phyloP scores from a whole-genome alignment of 345 rosid species.

The Heritiera littoralis region DNA sequence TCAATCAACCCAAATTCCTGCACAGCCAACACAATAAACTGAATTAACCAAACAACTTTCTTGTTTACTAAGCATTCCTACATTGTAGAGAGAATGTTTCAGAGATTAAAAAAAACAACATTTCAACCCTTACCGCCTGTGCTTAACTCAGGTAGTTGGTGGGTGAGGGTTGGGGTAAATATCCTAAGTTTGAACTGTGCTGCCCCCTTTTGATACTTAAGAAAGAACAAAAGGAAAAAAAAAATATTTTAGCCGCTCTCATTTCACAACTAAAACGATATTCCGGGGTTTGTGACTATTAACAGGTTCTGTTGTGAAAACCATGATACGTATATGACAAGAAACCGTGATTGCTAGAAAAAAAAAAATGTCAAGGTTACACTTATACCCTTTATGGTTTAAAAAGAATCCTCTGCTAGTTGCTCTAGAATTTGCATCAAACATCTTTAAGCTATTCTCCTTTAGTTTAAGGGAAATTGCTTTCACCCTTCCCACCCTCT shows the following conservation, averaged over 20 bases:
- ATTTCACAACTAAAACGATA: background rate
- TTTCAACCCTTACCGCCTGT: background rate
- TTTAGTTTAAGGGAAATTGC: background rate
- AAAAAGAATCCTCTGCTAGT: background rate
- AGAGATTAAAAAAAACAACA: background rate
- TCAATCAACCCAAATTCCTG: conserved; percentile 97
- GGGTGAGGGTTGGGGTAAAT: background rate
- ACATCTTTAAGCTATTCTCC: background rate
- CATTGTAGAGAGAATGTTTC: background rate
- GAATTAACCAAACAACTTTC: background rate
- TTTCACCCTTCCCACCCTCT: background rate
- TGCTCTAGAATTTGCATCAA: background rate
- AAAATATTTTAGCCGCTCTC: background rate
- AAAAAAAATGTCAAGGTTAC: background rate
- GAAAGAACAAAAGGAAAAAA: background rate
- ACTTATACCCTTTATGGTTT: background rate
- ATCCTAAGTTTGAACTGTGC: background rate
- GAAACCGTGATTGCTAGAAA: background rate
- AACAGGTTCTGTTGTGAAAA: background rate
- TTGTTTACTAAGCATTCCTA: background rate
- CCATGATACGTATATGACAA: background rate
- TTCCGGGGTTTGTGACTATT: background rate
- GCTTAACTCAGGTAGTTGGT: background rate
- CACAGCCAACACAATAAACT: conserved; percentile 15
- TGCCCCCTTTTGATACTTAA: background rate